These are phyloP conservation scores for Pelargonium fulgidum DNA, from an alignment of 441 rosid genomes.

Conservation along the genomic window DNA sequence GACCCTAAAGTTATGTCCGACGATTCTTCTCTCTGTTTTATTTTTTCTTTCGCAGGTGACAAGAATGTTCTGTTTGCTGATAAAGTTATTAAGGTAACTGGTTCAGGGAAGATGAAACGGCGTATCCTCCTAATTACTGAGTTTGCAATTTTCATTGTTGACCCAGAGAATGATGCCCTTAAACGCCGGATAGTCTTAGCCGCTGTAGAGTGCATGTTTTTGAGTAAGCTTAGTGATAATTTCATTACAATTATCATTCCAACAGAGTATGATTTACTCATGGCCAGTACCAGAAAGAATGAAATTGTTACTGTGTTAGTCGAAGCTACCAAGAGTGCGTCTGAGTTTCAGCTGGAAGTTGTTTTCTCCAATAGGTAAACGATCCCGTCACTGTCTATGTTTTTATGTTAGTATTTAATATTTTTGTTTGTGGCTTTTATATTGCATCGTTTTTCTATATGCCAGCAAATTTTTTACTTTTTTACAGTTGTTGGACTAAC, in stretches of 20 bases:
- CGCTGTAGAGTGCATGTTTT: slow-evolving; percentile 68
- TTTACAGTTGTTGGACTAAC: no score
- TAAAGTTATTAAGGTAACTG: slow-evolving; percentile 82
- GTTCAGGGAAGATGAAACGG: slow-evolving; percentile 77
- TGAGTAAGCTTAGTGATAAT: slow-evolving; percentile 82
- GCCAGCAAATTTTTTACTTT: no score
- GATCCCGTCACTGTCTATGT: no score
- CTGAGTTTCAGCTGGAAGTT: slow-evolving; percentile 74
- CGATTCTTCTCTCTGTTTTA: no score
- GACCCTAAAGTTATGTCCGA: no score
- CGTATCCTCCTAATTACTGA: slow-evolving; percentile 68
- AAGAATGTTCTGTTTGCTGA: slow-evolving; percentile 69
- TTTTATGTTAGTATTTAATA: no score
- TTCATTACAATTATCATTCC: slow-evolving; percentile 83
- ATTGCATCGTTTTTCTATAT: no score
- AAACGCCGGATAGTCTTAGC: slow-evolving; percentile 72
- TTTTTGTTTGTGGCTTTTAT: no score
- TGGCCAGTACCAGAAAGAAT: slow-evolving; percentile 88
- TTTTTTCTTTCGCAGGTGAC: slow-evolving; percentile 44
- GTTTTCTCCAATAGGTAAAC: slow-evolving; percentile 67
- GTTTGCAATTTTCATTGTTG: slow-evolving; percentile 76
- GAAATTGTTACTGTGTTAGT: slow-evolving; percentile 77
- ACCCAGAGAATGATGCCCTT: slow-evolving; percentile 66
- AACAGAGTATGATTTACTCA: slow-evolving; percentile 81
- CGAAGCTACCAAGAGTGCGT: slow-evolving; percentile 65